These are phyloP conservation scores for Urochloa ruziziensis DNA, from an alignment of 176 grass and related monocot genomes.

Conservation along the genomic window DNA sequence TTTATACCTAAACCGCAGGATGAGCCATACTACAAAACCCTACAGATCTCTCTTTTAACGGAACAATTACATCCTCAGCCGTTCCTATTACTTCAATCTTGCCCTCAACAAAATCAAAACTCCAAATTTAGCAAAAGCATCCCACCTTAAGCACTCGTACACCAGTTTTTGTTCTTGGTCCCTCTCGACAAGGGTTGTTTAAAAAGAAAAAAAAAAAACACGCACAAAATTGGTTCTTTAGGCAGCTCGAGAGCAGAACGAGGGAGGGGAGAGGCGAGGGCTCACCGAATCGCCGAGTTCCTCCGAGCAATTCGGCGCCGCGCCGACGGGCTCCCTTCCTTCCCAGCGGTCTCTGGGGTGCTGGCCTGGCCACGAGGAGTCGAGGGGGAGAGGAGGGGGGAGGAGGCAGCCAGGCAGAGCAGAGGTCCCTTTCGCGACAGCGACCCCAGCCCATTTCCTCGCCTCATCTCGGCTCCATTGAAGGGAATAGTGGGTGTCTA, in stretches of 20 bases:
- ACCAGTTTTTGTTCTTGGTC: not conserved
- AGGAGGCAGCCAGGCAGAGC: slow-evolving; percentile 20
- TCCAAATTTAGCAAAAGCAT: not conserved
- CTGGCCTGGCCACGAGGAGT: slow-evolving; percentile 28
- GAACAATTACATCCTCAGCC: not conserved
- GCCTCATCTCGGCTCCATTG: slow-evolving; percentile 5
- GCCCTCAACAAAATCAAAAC: not conserved
- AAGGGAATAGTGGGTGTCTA: slow-evolving; percentile 11
- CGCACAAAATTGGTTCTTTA: not conserved
- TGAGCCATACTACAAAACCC: not conserved
- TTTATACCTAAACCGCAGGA: not conserved
- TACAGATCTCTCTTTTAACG: not conserved
- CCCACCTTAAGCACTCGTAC: not conserved
- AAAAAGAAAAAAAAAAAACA: not conserved
- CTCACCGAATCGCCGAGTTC: not conserved
- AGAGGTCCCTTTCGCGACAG: slow-evolving; percentile 31
- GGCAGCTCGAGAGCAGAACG: not conserved
- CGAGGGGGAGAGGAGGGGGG: not conserved
- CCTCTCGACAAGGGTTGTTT: not conserved
- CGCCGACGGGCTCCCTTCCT: not conserved
- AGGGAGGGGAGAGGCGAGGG: not conserved
- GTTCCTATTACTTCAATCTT: not conserved
- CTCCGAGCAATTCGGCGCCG: not conserved
- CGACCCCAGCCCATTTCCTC: slow-evolving; percentile 10
- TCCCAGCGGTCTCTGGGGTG: not conserved